Evolutionary conservation across 2,329 filamentous ascomycete genomes (phyloP), one percentile per base, ranked within the genome.

Genomic region (Fusarium continuum): DNA sequence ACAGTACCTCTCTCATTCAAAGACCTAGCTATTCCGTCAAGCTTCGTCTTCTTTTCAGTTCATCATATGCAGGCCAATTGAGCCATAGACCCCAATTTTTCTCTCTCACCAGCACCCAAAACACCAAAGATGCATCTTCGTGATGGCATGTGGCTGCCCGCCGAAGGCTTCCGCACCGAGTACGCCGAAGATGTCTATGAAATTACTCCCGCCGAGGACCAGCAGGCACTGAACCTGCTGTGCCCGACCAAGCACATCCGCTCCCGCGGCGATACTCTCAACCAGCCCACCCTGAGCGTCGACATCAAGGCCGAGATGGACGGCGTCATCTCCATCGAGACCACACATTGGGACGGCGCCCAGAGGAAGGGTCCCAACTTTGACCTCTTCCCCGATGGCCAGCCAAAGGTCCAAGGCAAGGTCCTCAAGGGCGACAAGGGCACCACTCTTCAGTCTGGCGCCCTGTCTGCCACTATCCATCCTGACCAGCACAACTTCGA

Each of bases 101-200:
- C 16, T 10, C 11, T 10, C 10, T 16, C 11, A 35, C 6, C 25
- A 19, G n/a, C n/a, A n/a, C n/a, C n/a, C 14, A 28, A 43, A 57
- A 23, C 60, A 68, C 20, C 45, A 41, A 41, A 52, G 14, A 76
- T 76, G 58, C 73, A 70, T 53, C 72, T 77, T 39, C 73, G 75
- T 10, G 73, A 77, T 74, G 75, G 75, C 31, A 77, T 89, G 87
- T 90, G 88, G 88, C 78, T 89, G 43, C 80, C 83, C 35, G 85
- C 83, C 53, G 83, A 87, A 73, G 84, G 82, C 59, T 82, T 87
- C 71, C 79, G 80, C 44, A 80, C 87, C 22, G 85, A 89, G 70
- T 89, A 89, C 66, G 88, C 87, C 28, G 87, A 90, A 74, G 86
- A 90, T 59, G 78, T 90, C 14, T 83, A 83, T 65, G 78, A 79